phyloP scores from a whole-genome alignment of 495 filamentous ascomycete species.

The Xylaria sp. region DNA sequence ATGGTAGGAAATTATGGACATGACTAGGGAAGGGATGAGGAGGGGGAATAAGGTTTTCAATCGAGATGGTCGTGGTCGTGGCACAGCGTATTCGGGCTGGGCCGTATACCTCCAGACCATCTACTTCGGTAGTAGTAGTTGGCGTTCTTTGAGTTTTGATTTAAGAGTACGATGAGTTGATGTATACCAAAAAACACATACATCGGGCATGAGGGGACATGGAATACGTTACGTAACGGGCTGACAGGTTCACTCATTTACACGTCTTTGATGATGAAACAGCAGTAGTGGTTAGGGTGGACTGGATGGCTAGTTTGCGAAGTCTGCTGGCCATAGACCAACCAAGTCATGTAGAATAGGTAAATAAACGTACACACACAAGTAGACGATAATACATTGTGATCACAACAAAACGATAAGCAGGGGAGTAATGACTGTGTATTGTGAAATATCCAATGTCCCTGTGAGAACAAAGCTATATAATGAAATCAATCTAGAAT shows the following conservation, averaged over 20 bases:
- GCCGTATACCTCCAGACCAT: too few species aligned
- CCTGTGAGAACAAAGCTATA: not conserved
- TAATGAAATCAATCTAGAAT: not conserved
- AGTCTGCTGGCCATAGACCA: not conserved
- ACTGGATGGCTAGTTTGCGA: not conserved
- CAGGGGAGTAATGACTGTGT: conserved; percentile 10
- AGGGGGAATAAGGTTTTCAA: not conserved
- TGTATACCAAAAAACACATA: not conserved
- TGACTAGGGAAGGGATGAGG: too few species aligned
- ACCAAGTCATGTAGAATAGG: conserved; percentile 22
- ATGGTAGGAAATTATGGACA: not conserved
- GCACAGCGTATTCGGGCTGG: not conserved
- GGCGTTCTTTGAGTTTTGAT: not conserved
- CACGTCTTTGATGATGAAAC: not conserved
- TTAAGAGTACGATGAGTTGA: conserved; percentile 4
- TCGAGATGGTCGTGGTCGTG: not conserved
- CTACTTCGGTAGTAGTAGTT: not conserved
- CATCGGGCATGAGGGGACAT: not conserved
- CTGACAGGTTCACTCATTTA: conserved; percentile 14
- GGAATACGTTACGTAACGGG: not conserved
- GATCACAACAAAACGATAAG: not conserved
- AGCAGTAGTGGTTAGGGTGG: too few species aligned
- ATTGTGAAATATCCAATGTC: conserved; percentile 2
- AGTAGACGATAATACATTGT: conserved; percentile 10
- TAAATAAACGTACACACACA: not conserved